Conservation (phyloP, 1,284 basidiomycete genomes). For the Ustilago curta region DNA sequence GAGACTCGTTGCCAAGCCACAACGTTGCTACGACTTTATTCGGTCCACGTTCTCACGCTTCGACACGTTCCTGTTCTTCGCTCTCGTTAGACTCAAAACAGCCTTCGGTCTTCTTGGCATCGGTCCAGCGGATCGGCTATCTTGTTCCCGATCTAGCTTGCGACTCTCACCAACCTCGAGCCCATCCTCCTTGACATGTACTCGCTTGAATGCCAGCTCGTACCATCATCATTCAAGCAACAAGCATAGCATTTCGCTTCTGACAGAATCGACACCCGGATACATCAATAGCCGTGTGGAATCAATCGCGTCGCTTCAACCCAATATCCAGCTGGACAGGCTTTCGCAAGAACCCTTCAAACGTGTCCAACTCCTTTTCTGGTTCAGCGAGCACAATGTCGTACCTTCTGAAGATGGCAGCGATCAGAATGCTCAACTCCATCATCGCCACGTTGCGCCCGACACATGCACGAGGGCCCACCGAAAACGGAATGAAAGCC, state of each 20-base stretch:
- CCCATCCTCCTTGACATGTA: too few species aligned
- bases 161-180: too few species aligned
- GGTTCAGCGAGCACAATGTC: conserved; percentile 60
- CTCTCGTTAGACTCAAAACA: neutral
- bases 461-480: conserved; percentile 62
- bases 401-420: conserved; percentile 55
- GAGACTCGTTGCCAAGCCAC: neutral
- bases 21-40: too few species aligned
- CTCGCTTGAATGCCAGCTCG: too few species aligned
- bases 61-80: neutral
- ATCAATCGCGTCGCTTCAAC: conserved; percentile 44
- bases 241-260: too few species aligned
- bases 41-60: conserved; percentile 26
- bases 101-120: neutral
- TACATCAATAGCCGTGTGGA: too few species aligned
- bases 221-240: too few species aligned
- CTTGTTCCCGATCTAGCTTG: too few species aligned
- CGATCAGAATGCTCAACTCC: conserved; percentile 57
- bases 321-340: conserved; percentile 50
- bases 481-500: conserved; percentile 61
- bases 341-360: conserved; percentile 63
- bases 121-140: too few species aligned
- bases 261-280: neutral
- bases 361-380: conserved; percentile 47
- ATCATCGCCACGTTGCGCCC: conserved; percentile 62